phyloP scores from a whole-genome alignment of 805 yeast genomes.

The Komagataella pseudopastoris region DNA sequence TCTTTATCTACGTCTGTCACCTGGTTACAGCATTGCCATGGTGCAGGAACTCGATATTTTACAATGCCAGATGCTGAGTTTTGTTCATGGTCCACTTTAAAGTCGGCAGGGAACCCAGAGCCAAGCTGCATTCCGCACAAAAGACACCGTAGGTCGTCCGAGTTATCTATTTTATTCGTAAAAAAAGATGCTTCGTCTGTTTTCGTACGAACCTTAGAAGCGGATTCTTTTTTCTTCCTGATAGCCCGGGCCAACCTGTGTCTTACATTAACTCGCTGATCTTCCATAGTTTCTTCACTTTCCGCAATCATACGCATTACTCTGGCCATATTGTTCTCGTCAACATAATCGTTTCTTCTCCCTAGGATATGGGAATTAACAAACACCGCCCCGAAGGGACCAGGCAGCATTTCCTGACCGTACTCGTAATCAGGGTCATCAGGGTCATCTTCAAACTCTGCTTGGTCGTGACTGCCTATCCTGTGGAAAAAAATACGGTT shows the following conservation, averaged over 20 bases:
- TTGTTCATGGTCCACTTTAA: constrained; percentile 14
- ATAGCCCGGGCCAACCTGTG: constrained; percentile 9
- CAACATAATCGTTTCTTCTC: not conserved
- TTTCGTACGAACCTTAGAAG: constrained; percentile 6
- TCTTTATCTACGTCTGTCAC: constrained; percentile 43
- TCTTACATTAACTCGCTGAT: constrained; percentile 10
- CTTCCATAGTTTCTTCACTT: constrained; percentile 16
- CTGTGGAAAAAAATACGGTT: not conserved
- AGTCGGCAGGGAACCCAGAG: constrained; percentile 50
- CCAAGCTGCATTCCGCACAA: constrained; percentile 68
- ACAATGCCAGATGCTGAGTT: constrained; percentile 12
- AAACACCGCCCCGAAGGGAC: not conserved
- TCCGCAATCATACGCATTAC: constrained; percentile 15
- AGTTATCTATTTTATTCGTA: constrained; percentile 16
- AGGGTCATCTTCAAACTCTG: not conserved
- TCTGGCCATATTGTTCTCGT: constrained; percentile 12
- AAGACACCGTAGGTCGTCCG: constrained; percentile 37
- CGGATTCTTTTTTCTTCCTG: constrained; percentile 6
- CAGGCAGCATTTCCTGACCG: not conserved
- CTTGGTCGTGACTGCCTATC: not conserved
- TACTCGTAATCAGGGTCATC: constrained; percentile 1
- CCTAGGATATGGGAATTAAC: not conserved
- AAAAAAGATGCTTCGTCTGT: constrained; percentile 4
- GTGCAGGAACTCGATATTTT: constrained; percentile 33
- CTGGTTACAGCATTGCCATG: constrained; percentile 42